phyloP scores from a whole-genome alignment of 2,329 filamentous ascomycete genomes.

The Penicillium verrucosum region DNA sequence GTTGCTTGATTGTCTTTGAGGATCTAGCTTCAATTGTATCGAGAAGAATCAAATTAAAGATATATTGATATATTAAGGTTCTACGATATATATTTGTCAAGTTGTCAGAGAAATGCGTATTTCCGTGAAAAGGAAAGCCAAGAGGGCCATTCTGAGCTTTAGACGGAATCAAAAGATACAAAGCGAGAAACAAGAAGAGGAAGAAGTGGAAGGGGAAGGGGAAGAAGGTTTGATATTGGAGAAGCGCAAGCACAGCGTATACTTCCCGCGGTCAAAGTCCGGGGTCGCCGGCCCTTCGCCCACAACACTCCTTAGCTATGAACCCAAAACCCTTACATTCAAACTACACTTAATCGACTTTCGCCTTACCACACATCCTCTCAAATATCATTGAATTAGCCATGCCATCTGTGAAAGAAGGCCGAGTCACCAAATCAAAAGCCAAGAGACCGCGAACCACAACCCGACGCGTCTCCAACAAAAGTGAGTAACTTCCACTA shows the following conservation, averaged over 20 bases:
- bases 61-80: too few species aligned
- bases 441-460: constrained; percentile 6
- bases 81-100: background rate
- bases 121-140: too few species aligned
- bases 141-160: too few species aligned
- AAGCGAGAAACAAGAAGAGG: too few species aligned
- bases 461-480: constrained; percentile 17
- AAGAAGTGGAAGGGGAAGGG: too few species aligned
- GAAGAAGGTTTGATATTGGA: background rate
- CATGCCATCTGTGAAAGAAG: constrained; percentile 19
- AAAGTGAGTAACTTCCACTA: constrained; percentile 14
- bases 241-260: background rate
- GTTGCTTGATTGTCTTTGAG: too few species aligned
- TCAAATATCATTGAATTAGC: rapidly evolving
- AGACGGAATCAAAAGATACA: background rate
- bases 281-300: background rate
- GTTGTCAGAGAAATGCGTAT: too few species aligned
- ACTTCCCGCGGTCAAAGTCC: background rate
- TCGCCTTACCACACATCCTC: constrained; percentile 2
- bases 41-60: background rate
- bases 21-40: too few species aligned
- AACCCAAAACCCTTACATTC: background rate
- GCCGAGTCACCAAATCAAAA: constrained; percentile 25
- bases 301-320: background rate
- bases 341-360: background rate